phyloP scores from a whole-genome alignment of 2,329 filamentous ascomycete species.

The Pseudopithomyces maydicus region DNA sequence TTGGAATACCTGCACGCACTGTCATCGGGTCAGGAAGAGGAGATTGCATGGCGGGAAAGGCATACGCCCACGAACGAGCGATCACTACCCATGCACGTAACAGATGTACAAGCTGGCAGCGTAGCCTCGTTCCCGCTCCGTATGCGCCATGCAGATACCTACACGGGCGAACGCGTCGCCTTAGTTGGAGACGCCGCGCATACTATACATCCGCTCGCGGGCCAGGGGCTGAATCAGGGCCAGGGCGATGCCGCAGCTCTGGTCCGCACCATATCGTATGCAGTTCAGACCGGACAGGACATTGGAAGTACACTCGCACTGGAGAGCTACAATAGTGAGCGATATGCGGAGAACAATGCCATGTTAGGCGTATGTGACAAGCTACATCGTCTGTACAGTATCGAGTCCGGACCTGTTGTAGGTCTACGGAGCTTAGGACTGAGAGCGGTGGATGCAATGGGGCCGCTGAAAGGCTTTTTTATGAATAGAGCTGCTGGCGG shows the following conservation, averaged over 20 bases:
- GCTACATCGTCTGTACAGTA: slow-evolving; percentile 89
- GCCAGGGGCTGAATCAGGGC: slow-evolving; percentile 92
- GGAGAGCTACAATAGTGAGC: slow-evolving; percentile 78
- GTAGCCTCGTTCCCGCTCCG: slow-evolving; percentile 90
- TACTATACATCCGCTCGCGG: slow-evolving; percentile 90
- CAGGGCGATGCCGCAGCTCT: slow-evolving; percentile 87
- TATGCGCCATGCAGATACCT: slow-evolving; percentile 91
- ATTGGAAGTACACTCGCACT: slow-evolving; percentile 79
- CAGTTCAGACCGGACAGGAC: slow-evolving; percentile 83
- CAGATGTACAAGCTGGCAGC: slow-evolving; percentile 75
- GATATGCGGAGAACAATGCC: slow-evolving; percentile 80
- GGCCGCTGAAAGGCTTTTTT: slow-evolving; percentile 79
- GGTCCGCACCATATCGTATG: slow-evolving; percentile 73
- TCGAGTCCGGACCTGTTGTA: slow-evolving; percentile 78
- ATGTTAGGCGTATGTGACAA: slow-evolving; percentile 85
- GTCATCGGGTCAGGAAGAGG: slow-evolving; percentile 61
- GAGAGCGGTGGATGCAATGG: slow-evolving; percentile 73
- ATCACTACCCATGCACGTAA: slow-evolving; percentile 67
- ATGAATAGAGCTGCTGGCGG: slow-evolving; percentile 70
- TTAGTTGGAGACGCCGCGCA: slow-evolving; percentile 95
- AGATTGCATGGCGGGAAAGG: slow-evolving; percentile 80
- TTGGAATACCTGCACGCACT: slow-evolving; percentile 80
- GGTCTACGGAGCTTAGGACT: slow-evolving; percentile 79
- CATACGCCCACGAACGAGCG: slow-evolving; percentile 63
- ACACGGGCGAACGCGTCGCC: slow-evolving; percentile 86